These are phyloP conservation scores for Colletotrichum navitas DNA, from an alignment of 2,329 filamentous ascomycete species.

Conservation along the genomic window DNA sequence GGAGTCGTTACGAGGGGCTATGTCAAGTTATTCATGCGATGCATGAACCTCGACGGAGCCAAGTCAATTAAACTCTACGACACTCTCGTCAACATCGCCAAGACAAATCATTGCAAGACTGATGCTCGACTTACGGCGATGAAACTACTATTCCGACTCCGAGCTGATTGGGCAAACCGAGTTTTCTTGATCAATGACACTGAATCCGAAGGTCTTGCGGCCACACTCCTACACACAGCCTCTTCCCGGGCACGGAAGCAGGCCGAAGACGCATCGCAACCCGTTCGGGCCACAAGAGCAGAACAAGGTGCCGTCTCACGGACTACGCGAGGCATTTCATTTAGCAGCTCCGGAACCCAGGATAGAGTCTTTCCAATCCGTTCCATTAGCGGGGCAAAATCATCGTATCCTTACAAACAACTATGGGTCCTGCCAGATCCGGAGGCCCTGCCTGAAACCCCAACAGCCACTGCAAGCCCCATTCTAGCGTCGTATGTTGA, in stretches of 20 bases:
- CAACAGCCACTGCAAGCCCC: conserved; percentile 61
- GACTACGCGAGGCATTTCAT: conserved; percentile 64
- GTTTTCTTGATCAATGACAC: conserved; percentile 78
- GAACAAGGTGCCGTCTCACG: conserved; percentile 59
- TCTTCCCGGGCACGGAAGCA: conserved; percentile 64
- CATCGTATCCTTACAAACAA: conserved; percentile 58
- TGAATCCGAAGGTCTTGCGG: conserved; percentile 80
- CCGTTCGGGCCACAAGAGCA: conserved; percentile 57
- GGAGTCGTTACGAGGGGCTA: conserved; percentile 80
- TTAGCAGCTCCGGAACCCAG: conserved; percentile 60
- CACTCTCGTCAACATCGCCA: conserved; percentile 73
- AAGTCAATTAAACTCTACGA: conserved; percentile 76
- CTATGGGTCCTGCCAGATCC: conserved; percentile 71
- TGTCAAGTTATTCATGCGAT: conserved; percentile 81
- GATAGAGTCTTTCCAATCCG: conserved; percentile 59
- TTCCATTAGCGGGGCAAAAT: conserved; percentile 56
- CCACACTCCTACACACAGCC: conserved; percentile 76
- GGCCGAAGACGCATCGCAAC: conserved; percentile 64
- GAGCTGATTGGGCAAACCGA: conserved; percentile 84
- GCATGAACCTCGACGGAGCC: conserved; percentile 73
- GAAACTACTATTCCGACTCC: conserved; percentile 84
- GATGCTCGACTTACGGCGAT: conserved; percentile 81
- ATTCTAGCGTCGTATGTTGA: conserved; percentile 61
- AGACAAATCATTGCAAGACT: conserved; percentile 69
- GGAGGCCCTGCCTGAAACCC: conserved; percentile 65